A percentile compares a stretch with the other conserved stretches of the same genome.
Evolutionary conservation across 176 grass and related monocot species (phyloP).

Genomic region (Echinochloa phyllopogon): DNA sequence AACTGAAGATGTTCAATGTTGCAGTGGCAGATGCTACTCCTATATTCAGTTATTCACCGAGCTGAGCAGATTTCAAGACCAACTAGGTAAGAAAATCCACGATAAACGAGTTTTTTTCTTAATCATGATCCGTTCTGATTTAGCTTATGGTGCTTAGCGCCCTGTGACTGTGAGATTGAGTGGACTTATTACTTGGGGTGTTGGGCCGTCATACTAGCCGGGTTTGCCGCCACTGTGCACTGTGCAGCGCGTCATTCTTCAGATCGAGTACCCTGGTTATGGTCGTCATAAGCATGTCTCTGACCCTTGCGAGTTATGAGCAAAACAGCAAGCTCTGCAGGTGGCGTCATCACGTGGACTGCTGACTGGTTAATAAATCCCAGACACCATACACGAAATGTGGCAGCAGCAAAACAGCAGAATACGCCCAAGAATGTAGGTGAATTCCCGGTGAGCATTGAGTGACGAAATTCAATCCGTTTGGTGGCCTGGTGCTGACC

Average conservation of each 20-base stretch:
- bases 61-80: background rate
- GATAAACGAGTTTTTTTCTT: background rate
- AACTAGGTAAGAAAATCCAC: background rate
- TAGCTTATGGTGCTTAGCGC: background rate
- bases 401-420: background rate
- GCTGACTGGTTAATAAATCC: slow-evolving; percentile 26
- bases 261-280: background rate
- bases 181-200: background rate
- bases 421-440: slow-evolving; percentile 20
- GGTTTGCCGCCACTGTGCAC: background rate
- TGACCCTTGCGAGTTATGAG: background rate
- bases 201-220: background rate
- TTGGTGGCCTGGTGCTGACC: slow-evolving; percentile 38
- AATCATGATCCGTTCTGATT: background rate
- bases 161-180: background rate
- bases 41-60: background rate
- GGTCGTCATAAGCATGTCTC: background rate
- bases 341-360: background rate
- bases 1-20: background rate
- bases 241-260: background rate
- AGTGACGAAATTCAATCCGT: slow-evolving; percentile 34
- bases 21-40: too few species aligned
- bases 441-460: slow-evolving; percentile 44
- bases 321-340: background rate
- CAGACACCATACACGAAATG: slow-evolving; percentile 12